Conservation (phyloP, 192 early-diverging fungal species). For the Ramicandelaber brevisporus region DNA sequence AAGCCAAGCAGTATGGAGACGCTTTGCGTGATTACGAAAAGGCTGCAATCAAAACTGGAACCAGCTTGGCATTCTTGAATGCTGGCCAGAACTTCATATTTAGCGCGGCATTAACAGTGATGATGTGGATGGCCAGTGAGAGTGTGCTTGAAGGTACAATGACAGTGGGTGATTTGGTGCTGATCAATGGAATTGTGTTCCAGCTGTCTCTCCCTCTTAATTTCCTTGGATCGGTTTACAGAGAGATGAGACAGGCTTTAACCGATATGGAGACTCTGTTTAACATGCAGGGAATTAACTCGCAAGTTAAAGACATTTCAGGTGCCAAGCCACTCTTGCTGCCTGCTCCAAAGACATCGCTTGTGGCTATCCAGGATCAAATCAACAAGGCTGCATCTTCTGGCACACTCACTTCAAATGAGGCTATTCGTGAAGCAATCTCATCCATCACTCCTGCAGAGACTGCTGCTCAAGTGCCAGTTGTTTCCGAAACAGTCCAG, state of each 20-base stretch:
- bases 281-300: slow-evolving; percentile 33
- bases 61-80: slow-evolving; percentile 75
- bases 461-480: too few species aligned
- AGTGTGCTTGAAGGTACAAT: slow-evolving; percentile 53
- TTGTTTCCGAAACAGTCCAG: too few species aligned
- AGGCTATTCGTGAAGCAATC: too few species aligned
- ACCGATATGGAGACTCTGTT: slow-evolving; percentile 98
- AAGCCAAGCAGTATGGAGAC: slow-evolving; percentile 67
- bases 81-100: slow-evolving; percentile 92
- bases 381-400: too few species aligned
- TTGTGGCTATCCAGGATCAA: too few species aligned
- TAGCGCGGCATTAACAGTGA: slow-evolving; percentile 63
- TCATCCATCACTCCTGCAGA: too few species aligned
- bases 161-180: slow-evolving; percentile 92
- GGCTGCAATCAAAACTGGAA: slow-evolving; percentile 74
- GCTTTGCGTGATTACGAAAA: slow-evolving; percentile 77
- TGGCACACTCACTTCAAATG: too few species aligned
- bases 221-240: slow-evolving; percentile 92
- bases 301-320: slow-evolving; percentile 27
- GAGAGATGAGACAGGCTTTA: slow-evolving; percentile 81
- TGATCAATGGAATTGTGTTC: slow-evolving; percentile 97
- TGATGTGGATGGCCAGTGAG: slow-evolving; percentile 92
- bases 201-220: slow-evolving; percentile 92
- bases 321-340: slow-evolving; percentile 23
- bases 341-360: too few species aligned